Percentiles rank a stretch among this genome's conserved stretches.
phyloP scores from a whole-genome alignment of 371 early-diverging fungal genomes.

The Gilbertella persicaria region DNA sequence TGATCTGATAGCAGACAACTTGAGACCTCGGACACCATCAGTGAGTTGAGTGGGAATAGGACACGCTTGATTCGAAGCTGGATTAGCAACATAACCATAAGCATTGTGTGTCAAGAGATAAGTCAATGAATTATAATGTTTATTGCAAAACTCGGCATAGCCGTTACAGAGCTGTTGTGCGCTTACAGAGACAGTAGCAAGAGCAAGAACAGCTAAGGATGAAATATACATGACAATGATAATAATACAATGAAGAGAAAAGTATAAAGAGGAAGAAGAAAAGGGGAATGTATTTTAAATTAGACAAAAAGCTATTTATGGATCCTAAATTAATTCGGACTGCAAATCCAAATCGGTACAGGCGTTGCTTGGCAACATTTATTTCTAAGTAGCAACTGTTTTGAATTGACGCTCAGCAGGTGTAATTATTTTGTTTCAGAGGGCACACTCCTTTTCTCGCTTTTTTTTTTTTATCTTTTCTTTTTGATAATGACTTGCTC shows the following conservation, averaged over 20 bases:
- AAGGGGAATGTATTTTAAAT: not conserved
- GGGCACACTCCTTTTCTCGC: too few species aligned
- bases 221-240: constrained; percentile 19
- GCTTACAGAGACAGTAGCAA: constrained; percentile 5
- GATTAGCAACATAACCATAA: constrained; percentile 54
- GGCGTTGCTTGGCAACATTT: too few species aligned
- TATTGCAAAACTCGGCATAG: constrained; percentile 63
- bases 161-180: constrained; percentile 71
- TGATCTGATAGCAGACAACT: constrained; percentile 62
- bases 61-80: constrained; percentile 72
- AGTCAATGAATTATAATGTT: constrained; percentile 57
- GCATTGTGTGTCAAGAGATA: constrained; percentile 78
- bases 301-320: constrained; percentile 1
- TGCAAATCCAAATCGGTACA: too few species aligned
- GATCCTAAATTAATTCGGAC: constrained; percentile 4
- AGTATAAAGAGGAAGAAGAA: constrained; percentile 1
- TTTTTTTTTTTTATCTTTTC: too few species aligned
- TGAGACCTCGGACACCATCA: constrained; percentile 74
- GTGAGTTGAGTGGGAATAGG: constrained; percentile 61
- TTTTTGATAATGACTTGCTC: too few species aligned
- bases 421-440: too few species aligned
- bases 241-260: not conserved
- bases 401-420: too few species aligned
- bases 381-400: too few species aligned
- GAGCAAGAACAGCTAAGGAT: not conserved